Percentiles rank a stretch among this genome's conserved stretches.
Evolutionary conservation across 2,329 filamentous ascomycete species (phyloP).

Genomic region (Fusarium palustre): DNA sequence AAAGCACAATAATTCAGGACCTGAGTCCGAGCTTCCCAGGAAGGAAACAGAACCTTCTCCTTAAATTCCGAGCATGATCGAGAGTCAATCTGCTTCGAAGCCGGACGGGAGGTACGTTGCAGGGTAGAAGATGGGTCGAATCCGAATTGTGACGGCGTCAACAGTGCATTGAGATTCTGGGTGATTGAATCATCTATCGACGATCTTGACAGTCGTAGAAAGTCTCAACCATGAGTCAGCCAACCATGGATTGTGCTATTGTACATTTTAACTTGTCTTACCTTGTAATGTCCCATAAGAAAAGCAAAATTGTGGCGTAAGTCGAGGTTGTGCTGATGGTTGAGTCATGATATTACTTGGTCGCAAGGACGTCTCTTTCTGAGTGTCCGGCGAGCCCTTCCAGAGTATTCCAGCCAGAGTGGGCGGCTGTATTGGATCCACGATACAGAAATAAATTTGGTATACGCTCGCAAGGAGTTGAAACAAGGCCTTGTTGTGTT

Average conservation of each 20-base stretch:
- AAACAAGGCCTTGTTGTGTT: conserved; percentile 25
- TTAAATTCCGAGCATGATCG: conserved; percentile 78
- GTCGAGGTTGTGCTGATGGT: conserved; percentile 59
- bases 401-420: conserved; percentile 64
- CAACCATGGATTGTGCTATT: neutral
- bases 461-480: conserved; percentile 13
- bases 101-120: conserved; percentile 65
- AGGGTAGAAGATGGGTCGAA: conserved; percentile 87
- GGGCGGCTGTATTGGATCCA: conserved; percentile 34
- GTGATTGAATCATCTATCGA: conserved; percentile 93
- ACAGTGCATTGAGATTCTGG: conserved; percentile 90
- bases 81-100: conserved; percentile 67
- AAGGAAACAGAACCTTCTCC: conserved; percentile 82
- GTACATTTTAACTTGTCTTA: conserved; percentile 51
- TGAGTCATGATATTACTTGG: conserved; percentile 59
- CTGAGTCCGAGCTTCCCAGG: conserved; percentile 85
- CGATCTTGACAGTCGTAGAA: conserved; percentile 85
- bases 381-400: conserved; percentile 58
- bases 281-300: conserved; percentile 76
- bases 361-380: conserved; percentile 46
- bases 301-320: conserved; percentile 84
- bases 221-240: conserved; percentile 70
- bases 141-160: conserved; percentile 76
- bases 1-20: conserved; percentile 89
- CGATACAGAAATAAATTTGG: neutral